phyloP scores from a whole-genome alignment of 2,329 filamentous ascomycete genomes.

The Neofusicoccum kwambonambiense region DNA sequence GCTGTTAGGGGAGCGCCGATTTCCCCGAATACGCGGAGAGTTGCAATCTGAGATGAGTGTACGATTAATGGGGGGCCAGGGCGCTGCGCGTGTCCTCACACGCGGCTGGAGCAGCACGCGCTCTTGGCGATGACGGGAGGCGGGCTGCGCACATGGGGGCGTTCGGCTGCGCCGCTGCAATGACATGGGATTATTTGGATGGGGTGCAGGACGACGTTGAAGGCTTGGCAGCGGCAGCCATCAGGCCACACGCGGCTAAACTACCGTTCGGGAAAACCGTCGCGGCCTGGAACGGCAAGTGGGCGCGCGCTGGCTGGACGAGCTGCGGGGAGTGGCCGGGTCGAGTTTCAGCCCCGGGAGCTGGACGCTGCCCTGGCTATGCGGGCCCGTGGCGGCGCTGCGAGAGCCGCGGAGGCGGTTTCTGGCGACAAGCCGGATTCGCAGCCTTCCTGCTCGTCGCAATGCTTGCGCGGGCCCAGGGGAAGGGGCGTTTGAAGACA shows the following conservation, averaged over 20 bases:
- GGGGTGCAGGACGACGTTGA: background rate
- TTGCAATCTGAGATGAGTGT: background rate
- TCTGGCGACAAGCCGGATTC: background rate
- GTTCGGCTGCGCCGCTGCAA: background rate
- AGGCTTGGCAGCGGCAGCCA: slow-evolving; percentile 3
- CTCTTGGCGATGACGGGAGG: slow-evolving; percentile 2
- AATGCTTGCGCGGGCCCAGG: background rate
- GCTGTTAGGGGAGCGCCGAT: background rate
- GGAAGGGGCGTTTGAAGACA: slow-evolving; percentile 1
- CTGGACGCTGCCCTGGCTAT: background rate
- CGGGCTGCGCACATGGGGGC: background rate
- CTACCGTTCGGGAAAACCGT: background rate
- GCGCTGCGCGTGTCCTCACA: background rate
- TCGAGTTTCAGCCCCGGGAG: slow-evolving; percentile 8
- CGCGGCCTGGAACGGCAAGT: background rate
- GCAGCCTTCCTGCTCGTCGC: background rate
- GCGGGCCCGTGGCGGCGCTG: background rate
- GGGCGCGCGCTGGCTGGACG: background rate
- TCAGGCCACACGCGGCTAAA: slow-evolving; percentile 11
- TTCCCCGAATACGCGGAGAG: background rate
- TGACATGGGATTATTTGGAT: background rate
- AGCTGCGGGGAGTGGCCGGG: background rate
- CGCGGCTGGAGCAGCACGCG: background rate
- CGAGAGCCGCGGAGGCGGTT: background rate
- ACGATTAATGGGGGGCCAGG: background rate